Percentiles rank a stretch among this genome's conserved stretches.
phyloP scores from a whole-genome alignment of 108 stramenopile species.

The Bacterosira constricta region DNA sequence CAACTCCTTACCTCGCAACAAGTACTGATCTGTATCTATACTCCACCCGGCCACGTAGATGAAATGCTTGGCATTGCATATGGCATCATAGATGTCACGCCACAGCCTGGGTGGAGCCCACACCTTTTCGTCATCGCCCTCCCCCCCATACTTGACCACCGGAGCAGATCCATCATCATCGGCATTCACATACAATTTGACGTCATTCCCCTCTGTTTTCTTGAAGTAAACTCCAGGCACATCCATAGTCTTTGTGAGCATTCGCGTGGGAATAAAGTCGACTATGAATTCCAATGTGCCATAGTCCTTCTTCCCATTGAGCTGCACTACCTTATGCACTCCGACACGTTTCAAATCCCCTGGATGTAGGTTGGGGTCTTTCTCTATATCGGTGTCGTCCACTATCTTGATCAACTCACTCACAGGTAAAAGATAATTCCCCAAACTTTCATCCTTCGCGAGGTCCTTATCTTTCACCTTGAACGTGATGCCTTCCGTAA shows the following conservation, averaged over 20 bases:
- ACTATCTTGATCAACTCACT: conserved; percentile 36
- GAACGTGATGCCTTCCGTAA: conserved; percentile 44
- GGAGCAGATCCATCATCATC: conserved; percentile 53
- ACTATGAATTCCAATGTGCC: conserved; percentile 55
- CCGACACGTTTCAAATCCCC: conserved; percentile 53
- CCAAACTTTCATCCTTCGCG: conserved; percentile 35
- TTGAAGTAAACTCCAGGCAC: conserved; percentile 52
- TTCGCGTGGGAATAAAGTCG: conserved; percentile 49
- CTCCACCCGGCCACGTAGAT: conserved; percentile 54
- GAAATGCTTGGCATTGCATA: conserved; percentile 52
- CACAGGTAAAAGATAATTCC: conserved; percentile 52
- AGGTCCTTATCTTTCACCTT: conserved; percentile 54
- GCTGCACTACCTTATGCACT: conserved; percentile 48
- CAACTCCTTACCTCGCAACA: conserved; percentile 47
- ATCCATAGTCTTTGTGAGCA: conserved; percentile 43
- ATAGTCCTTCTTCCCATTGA: conserved; percentile 41
- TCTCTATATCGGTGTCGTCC: conserved; percentile 14
- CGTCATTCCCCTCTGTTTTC: conserved; percentile 34
- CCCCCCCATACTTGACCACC: conserved; percentile 37
- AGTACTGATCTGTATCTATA: conserved; percentile 41
- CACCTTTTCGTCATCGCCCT: conserved; percentile 20
- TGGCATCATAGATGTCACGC: conserved; percentile 53
- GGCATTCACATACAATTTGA: conserved; percentile 57
- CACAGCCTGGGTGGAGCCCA: conserved; percentile 45
- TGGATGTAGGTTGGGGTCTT: conserved; percentile 8